phyloP scores from a whole-genome alignment of 2,329 filamentous ascomycete species.

The Aspergillus sp. region DNA sequence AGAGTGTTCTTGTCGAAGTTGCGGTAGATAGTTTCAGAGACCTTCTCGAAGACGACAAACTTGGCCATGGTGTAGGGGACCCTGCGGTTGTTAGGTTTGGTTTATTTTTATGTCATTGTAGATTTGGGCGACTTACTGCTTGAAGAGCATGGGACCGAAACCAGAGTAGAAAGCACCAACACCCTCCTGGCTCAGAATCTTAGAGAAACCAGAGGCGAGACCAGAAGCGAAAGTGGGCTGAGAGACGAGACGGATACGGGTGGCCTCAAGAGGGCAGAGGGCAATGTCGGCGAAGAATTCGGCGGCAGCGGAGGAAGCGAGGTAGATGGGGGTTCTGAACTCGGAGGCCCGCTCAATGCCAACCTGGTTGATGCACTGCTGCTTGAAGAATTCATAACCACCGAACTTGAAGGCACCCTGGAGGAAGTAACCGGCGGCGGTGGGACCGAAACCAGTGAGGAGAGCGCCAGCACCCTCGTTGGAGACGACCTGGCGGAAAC shows the following conservation, averaged over 20 bases:
- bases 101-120: neutral
- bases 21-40: constrained; percentile 65
- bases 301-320: constrained; percentile 56
- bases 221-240: constrained; percentile 79
- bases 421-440: constrained; percentile 85
- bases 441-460: constrained; percentile 77
- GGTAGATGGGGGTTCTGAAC: constrained; percentile 77
- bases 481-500: constrained; percentile 76
- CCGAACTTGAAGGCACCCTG: constrained; percentile 92
- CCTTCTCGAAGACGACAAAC: constrained; percentile 91
- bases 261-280: constrained; percentile 86
- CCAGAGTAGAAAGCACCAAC: constrained; percentile 82
- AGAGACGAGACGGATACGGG: constrained; percentile 87
- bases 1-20: constrained; percentile 63
- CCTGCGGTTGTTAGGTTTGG: constrained; percentile 38
- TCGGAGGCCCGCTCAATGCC: constrained; percentile 70
- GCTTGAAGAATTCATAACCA: constrained; percentile 95
- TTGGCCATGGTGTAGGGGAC: constrained; percentile 93
- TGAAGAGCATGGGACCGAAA: constrained; percentile 81
- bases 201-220: constrained; percentile 69
- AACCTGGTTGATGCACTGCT: constrained; percentile 73
- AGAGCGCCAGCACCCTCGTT: constrained; percentile 82
- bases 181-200: constrained; percentile 79
- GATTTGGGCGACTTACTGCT: constrained; percentile 55
- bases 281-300: constrained; percentile 61